Evolutionary conservation across 2,329 filamentous ascomycete genomes (phyloP).

Genomic region (Ophiostoma quercus): DNA sequence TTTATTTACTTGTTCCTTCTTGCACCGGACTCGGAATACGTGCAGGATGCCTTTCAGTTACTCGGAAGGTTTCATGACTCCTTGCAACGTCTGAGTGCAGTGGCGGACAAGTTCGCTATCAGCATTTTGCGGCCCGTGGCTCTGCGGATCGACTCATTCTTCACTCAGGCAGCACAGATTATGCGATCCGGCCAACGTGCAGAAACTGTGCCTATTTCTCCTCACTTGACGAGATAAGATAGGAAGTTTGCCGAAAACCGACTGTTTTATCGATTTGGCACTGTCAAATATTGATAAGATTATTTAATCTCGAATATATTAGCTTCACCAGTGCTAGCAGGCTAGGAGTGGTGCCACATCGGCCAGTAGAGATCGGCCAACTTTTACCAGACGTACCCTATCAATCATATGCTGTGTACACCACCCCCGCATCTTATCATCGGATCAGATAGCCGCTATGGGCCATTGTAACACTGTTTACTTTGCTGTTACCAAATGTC

Average conservation of each 20-base stretch:
- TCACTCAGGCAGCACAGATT: slow-evolving; percentile 34
- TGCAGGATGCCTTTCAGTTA: neutral
- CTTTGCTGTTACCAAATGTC: neutral
- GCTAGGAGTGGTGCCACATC: neutral
- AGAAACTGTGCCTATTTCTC: neutral
- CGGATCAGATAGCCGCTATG: neutral
- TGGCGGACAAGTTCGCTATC: slow-evolving; percentile 33
- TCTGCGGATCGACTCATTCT: slow-evolving; percentile 39
- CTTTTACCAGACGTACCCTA: neutral
- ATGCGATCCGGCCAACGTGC: slow-evolving; percentile 19
- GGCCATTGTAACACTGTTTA: neutral
- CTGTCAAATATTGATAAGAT: neutral
- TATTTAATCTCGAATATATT: neutral
- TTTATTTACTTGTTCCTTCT: slow-evolving; percentile 9
- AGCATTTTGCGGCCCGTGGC: slow-evolving; percentile 36
- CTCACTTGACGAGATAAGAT: neutral
- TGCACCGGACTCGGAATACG: neutral
- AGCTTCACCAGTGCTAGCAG: neutral
- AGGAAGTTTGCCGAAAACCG: neutral
- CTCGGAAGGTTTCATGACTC: slow-evolving; percentile 38
- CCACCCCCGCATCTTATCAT: neutral
- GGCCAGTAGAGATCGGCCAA: neutral
- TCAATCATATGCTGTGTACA: neutral
- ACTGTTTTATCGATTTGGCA: neutral
- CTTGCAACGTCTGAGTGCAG: slow-evolving; percentile 34